Base-by-base conservation (phyloP, 306 rosid genomes). In the Trichosanthes truncata region DNA sequence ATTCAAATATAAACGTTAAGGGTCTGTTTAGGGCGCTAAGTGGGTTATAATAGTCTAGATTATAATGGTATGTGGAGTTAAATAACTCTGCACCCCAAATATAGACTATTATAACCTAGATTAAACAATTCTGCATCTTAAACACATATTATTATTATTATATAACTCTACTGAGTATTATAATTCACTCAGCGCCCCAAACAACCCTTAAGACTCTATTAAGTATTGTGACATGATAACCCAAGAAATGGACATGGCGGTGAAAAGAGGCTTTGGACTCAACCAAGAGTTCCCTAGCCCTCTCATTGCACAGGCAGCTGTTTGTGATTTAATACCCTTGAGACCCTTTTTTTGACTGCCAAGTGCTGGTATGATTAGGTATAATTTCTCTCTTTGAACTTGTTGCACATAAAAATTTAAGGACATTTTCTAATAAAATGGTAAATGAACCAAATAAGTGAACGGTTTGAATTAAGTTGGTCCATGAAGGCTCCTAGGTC, bases 191-290 rank as follows among this genome's bases (percentile, higher is more conserved):
- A n/a, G n/a, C n/a, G n/a, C n/a, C n/a, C n/a, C n/a, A n/a, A n/a
- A n/a, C n/a, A n/a, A n/a, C n/a, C n/a, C n/a, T n/a, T n/a, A n/a
- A n/a, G n/a, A n/a, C n/a, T 62, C 3, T 15, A 62, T 31, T 26
- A 26, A 73, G 77, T 72, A 45, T 14, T 7, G 45, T 74, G 45
- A 74, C 61, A 7, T 74, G 56, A 41, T 43, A 72, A 45, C 57
- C 21, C 9, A 23, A 25, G n/a, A 46, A 18, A 26, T 74, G 45
- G 78, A 74, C 26, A 29, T 29, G 9, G 29, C 0, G 29, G 36
- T 45, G 76, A 71, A 21, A 71, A 71, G 48, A 66, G 57, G 76
- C 76, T 41, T 68, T 68, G 53, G 53, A 68, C 52, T 40, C 33
- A 36, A 38, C 74, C 49, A 7, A 20, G 49, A 66, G 74, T 29